Evolutionary conservation across 2,329 filamentous ascomycete species (phyloP).

Genomic region (Microsporum audouinii): DNA sequence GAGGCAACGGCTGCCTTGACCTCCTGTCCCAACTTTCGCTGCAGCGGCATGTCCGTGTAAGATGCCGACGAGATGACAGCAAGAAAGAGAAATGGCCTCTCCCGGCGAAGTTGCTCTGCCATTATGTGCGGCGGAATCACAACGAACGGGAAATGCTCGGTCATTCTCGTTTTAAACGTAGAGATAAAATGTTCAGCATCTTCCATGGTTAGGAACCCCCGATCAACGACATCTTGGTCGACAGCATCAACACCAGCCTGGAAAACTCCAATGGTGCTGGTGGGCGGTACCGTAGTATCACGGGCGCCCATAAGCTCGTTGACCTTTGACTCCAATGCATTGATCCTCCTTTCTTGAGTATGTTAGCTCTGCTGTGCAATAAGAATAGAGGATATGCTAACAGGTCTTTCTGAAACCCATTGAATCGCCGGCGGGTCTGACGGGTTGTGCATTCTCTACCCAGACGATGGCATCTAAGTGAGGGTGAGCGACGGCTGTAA

Average conservation of each 20-base stretch:
- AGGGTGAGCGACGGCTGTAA: neutral
- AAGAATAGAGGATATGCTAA: slow-evolving; percentile 8
- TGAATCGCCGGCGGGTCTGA: slow-evolving; percentile 24
- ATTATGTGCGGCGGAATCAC: slow-evolving; percentile 20
- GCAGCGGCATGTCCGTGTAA: slow-evolving; percentile 24
- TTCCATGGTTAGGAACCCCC: slow-evolving; percentile 14
- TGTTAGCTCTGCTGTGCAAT: slow-evolving; percentile 1
- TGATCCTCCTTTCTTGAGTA: slow-evolving; percentile 21
- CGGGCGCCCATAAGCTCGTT: slow-evolving; percentile 2
- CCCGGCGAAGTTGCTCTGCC: slow-evolving; percentile 19
- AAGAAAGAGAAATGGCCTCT: slow-evolving; percentile 28
- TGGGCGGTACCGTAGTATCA: neutral
- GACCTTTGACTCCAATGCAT: slow-evolving; percentile 25
- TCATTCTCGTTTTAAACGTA: slow-evolving; percentile 26
- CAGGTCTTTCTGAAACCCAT: slow-evolving; percentile 29
- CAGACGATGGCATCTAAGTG: slow-evolving; percentile 25
- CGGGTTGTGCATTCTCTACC: slow-evolving; percentile 29
- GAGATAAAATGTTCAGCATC: slow-evolving; percentile 18
- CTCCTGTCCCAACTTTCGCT: slow-evolving; percentile 24
- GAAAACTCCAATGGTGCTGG: neutral
- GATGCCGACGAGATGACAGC: slow-evolving; percentile 24
- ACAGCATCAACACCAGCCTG: neutral
- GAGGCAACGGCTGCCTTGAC: slow-evolving; percentile 23
- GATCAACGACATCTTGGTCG: slow-evolving; percentile 15
- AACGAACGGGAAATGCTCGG: slow-evolving; percentile 30